Conservation (phyloP, 768 basidiomycete species). For the Hortiboletus campestris region DNA sequence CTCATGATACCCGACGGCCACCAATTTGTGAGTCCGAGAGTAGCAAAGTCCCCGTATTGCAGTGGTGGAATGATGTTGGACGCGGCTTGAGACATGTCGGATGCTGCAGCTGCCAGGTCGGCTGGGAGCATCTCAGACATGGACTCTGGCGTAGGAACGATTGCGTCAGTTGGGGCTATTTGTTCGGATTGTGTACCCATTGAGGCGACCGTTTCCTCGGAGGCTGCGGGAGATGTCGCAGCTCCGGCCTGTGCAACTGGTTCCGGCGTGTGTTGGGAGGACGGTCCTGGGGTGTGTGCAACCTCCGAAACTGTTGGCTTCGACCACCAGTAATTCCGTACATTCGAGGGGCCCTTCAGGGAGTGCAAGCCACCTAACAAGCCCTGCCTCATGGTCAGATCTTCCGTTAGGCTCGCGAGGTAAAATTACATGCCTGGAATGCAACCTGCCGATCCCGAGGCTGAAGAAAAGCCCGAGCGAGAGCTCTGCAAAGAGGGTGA, state of each 20-base stretch:
- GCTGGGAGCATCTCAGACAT: slow-evolving; percentile 3
- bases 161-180: background rate
- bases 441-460: slow-evolving; percentile 9
- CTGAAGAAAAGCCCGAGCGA: slow-evolving; percentile 8
- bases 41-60: slow-evolving; percentile 70
- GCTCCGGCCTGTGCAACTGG: background rate
- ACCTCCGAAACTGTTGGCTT: slow-evolving; percentile 14
- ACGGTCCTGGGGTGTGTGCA: background rate
- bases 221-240: background rate
- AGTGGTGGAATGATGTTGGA: slow-evolving; percentile 43
- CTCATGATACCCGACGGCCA: slow-evolving; percentile 65
- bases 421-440: slow-evolving; percentile 20
- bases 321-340: slow-evolving; percentile 35
- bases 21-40: slow-evolving; percentile 62
- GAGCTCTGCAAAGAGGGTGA: slow-evolving; percentile 19
- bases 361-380: slow-evolving; percentile 1
- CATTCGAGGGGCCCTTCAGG: slow-evolving; percentile 13
- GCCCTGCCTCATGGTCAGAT: slow-evolving; percentile 8
- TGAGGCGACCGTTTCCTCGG: background rate
- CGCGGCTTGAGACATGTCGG: slow-evolving; percentile 23
- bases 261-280: slow-evolving; percentile 5
- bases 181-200: background rate
- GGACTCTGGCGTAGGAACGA: slow-evolving; percentile 4
- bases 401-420: background rate
- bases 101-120: slow-evolving; percentile 5